Percentiles rank a stretch among this genome's conserved stretches.
Evolutionary conservation across 139 green algal genomes (phyloP).

Genomic region (Tetradesmus obliquus): DNA sequence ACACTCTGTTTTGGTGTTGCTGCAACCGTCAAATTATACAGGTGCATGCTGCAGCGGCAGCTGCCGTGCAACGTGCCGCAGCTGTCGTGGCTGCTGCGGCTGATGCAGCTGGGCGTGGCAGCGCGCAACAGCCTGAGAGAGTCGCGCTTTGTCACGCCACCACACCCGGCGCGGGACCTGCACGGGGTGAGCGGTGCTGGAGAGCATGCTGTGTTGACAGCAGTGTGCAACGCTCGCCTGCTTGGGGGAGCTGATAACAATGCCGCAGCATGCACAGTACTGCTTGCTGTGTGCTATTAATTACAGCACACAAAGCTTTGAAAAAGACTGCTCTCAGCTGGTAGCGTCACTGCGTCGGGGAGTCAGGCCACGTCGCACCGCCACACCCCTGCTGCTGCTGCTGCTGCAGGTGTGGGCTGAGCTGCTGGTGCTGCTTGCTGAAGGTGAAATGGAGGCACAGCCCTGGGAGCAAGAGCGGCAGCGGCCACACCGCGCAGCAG

Average conservation of each 20-base stretch:
- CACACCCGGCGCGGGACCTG: conserved; percentile 24
- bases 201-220: neutral
- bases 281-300: no score
- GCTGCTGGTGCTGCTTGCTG: conserved; percentile 26
- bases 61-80: conserved; percentile 65
- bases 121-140: conserved; percentile 58
- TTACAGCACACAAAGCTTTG: no score
- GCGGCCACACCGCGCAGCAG: neutral
- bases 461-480: conserved; percentile 27
- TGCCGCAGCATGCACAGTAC: no score
- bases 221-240: neutral
- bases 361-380: no score
- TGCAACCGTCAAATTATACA: neutral
- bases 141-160: conserved; percentile 42
- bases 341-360: no score
- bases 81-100: conserved; percentile 71
- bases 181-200: neutral
- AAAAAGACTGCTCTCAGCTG: no score
- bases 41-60: conserved; percentile 32
- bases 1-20: no score
- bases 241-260: no score
- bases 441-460: conserved; percentile 23
- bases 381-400: neutral
- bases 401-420: conserved; percentile 37
- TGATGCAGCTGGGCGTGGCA: conserved; percentile 71